Percentiles rank a stretch among this genome's conserved stretches.
phyloP scores from a whole-genome alignment of 805 yeast species.

The Maudiozyma saulgeensis region DNA sequence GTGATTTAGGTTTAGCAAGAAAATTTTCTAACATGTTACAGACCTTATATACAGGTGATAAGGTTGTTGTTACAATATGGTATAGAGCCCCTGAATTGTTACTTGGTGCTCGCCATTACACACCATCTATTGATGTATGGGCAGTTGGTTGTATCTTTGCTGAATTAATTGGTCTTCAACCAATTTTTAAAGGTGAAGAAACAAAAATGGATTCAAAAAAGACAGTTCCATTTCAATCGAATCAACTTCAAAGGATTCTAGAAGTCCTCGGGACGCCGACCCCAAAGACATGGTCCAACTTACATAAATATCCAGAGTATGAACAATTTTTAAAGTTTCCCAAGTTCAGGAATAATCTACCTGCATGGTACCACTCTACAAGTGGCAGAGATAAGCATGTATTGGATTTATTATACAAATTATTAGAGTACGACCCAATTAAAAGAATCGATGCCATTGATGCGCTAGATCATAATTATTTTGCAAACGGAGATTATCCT shows the following conservation, averaged over 20 bases:
- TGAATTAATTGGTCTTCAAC: constrained; percentile 78
- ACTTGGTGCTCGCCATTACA: constrained; percentile 85
- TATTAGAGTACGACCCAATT: constrained; percentile 79
- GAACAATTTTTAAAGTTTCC: constrained; percentile 55
- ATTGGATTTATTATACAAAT: constrained; percentile 47
- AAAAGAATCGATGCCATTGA: constrained; percentile 67
- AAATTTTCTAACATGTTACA: constrained; percentile 81
- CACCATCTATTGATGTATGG: constrained; percentile 91
- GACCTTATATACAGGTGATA: constrained; percentile 81
- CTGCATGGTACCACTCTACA: constrained; percentile 77
- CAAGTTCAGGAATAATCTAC: constrained; percentile 43
- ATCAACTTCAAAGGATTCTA: constrained; percentile 80
- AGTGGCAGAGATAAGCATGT: constrained; percentile 70
- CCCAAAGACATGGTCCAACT: constrained; percentile 65
- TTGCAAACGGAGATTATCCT: constrained; percentile 49
- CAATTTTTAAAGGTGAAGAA: constrained; percentile 96
- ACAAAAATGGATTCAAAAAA: constrained; percentile 91
- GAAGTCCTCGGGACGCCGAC: constrained; percentile 92
- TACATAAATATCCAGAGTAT: constrained; percentile 79
- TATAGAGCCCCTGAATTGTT: constrained; percentile 88
- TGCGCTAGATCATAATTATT: constrained; percentile 71
- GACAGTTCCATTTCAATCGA: constrained; percentile 86
- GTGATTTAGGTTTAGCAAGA: constrained; percentile 88
- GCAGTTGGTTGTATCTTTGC: constrained; percentile 94
- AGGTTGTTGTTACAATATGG: constrained; percentile 96